Base-by-base conservation (phyloP, 192 early-diverging fungal genomes). In the Borealophlyctis nickersoniae region DNA sequence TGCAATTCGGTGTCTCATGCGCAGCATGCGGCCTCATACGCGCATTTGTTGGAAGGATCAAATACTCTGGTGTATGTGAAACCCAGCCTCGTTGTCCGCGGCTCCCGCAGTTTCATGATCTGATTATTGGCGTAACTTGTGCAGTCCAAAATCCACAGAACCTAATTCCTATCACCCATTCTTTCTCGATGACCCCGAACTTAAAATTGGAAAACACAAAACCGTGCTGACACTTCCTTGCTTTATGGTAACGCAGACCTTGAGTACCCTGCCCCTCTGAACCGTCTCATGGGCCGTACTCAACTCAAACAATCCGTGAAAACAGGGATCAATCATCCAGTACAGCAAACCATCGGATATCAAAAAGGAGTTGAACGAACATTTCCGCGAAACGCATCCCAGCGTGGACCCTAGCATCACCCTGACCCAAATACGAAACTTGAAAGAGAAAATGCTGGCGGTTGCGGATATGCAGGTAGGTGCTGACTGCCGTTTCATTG, bases 351-450 rank as follows among this genome's bases (percentile, higher is more conserved):
- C 91, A 0, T 79, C 86, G 13, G 94, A 99, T 51, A 77, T 91
- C 56, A 93, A 91, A 34, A 81, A 88, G 52, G 95, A 99, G 73
- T 72, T 93, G 16, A 91, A 95, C 62, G 93, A 91, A 62, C 87
- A 87, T 51, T 93, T 93, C 58, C 82, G 89, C 22, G 80, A 86
- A 33, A 78, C 77, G 5, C 95, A 97, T 62, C 91, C 90, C 2
- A 84, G 87, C 19, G 82, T 96, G 36, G 88, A 93, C 33, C 77
- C 81, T 19, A 77, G 84, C 4, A 80, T 97, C 45, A 96, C 93
- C 0, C 74, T 98, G 34, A 90, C 86, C 50, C 91, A 96, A 69
- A 95, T 99, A 33, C 82, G 95, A 2, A 85, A 80, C 16, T 71
- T 96, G 26, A 95, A 95, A 62, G 65, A 74, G 1, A 77, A 85